These are phyloP conservation scores for Microthyrium microscopicum DNA, from an alignment of 2,329 filamentous ascomycete species.

Conservation along the genomic window DNA sequence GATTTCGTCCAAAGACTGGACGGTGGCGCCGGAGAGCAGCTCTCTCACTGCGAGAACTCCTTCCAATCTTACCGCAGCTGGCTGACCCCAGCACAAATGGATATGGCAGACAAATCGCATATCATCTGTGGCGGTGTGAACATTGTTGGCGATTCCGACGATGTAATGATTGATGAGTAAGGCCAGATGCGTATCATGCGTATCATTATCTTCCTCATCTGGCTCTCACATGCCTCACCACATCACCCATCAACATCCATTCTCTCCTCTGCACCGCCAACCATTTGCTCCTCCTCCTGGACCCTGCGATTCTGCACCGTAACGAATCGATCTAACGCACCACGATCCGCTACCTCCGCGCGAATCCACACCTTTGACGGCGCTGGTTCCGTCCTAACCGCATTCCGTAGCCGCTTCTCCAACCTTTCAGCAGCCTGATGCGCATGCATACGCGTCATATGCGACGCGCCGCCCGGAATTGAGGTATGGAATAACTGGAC, in stretches of 20 bases:
- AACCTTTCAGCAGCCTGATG: slow-evolving; percentile 62
- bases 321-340: slow-evolving; percentile 18
- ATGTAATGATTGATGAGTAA: too few species aligned
- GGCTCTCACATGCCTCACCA: background rate
- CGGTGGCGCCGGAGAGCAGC: too few species aligned
- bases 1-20: too few species aligned
- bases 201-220: too few species aligned
- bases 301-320: background rate
- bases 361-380: slow-evolving; percentile 16
- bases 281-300: background rate
- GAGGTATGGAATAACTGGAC: slow-evolving; percentile 42
- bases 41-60: too few species aligned
- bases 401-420: slow-evolving; percentile 54
- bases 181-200: too few species aligned
- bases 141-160: too few species aligned
- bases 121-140: too few species aligned
- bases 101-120: too few species aligned
- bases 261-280: background rate
- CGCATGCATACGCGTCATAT: slow-evolving; percentile 56
- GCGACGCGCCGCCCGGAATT: slow-evolving; percentile 46
- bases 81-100: too few species aligned
- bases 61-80: too few species aligned
- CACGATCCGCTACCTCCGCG: slow-evolving; percentile 20
- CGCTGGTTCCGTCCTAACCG: slow-evolving; percentile 44
- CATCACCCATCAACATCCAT: background rate